Evolutionary conservation across 2,329 filamentous ascomycete genomes (phyloP), one percentile per base, ranked within the genome.

Genomic region (Aspergillus sergii): DNA sequence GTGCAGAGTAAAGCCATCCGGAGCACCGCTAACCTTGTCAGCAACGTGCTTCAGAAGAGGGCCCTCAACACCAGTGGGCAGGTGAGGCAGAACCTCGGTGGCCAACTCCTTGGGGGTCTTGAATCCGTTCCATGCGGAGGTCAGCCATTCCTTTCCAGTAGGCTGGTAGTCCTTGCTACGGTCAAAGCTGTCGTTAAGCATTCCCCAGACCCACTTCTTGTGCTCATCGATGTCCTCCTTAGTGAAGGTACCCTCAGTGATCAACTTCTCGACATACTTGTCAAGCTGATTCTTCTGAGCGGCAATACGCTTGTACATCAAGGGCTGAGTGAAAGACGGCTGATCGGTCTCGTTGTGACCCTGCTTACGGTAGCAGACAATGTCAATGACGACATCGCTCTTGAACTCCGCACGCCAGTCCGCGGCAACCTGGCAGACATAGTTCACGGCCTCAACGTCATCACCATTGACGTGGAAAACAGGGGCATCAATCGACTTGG

Each of bases 331-430:
- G 85, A 99, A 99, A 46, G 94, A 97, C 55, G 95, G 95, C 85
- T 99, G 95, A 78, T 99, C 95, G 12, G 95, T 99, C 85, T 99
- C 95, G 83, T 99, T 99, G 88, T 99, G 95, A 66, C 95, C 95
- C 79, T 97, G 89, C 84, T 98, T 99, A 76, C 95, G 91, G 86
- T 99, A 99, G 87, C 95, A 99, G 76, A 98, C 93, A 73, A 99
- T 88, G 79, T 99, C 95, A 75, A 99, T 93, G 71, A 99, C 94
- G 67, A 98, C 94, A 78, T 99, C 95, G 77, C 94, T 92, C 86
- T 96, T 96, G 87, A 98, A 99, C 84, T 97, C 91, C 66, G 95
- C 95, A 74, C 95, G 94, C 93, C 94, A 99, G 79, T 99, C 95
- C 64, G 95, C 91, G 68, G 95, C 95, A 66, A 98, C 83, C 83